Evolutionary conservation across 345 rosid species (phyloP).

Genomic region (Eucalyptus globulus): DNA sequence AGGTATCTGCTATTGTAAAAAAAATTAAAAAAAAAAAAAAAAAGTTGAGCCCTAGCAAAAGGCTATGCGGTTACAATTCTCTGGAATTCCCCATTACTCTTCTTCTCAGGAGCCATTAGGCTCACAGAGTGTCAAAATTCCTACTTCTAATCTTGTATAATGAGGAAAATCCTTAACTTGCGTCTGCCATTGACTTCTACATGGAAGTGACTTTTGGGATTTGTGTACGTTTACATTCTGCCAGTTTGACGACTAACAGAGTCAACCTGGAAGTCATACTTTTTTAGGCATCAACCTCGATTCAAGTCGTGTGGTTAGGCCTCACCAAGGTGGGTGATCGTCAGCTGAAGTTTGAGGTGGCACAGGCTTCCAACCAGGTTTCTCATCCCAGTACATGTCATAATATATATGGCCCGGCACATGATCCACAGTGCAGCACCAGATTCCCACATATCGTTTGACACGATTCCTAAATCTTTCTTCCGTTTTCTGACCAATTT

Average conservation of each 20-base stretch:
- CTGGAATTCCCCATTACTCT: neutral
- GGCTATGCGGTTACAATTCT: neutral
- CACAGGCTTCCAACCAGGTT: slow-evolving; percentile 80
- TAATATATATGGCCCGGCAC: slow-evolving; percentile 86
- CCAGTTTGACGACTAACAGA: neutral
- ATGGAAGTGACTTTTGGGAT: neutral
- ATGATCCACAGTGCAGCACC: slow-evolving; percentile 85
- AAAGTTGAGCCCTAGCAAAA: neutral
- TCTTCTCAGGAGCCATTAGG: neutral
- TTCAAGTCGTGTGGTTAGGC: neutral
- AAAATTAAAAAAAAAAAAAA: neutral
- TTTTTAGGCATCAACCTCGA: neutral
- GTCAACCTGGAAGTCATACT: neutral
- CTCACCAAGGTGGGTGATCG: slow-evolving; percentile 73
- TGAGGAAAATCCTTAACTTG: neutral
- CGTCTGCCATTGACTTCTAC: neutral
- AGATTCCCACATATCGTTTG: slow-evolving; percentile 79
- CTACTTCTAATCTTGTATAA: neutral
- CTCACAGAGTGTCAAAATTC: neutral
- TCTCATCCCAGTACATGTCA: slow-evolving; percentile 97
- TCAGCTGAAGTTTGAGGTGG: slow-evolving; percentile 68
- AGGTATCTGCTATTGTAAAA: neutral
- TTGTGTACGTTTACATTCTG: neutral
- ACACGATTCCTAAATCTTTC: slow-evolving; percentile 67
- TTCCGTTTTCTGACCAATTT: slow-evolving; percentile 34